Evolutionary conservation across 148 eudicot genomes (phyloP).

Genomic region (Camellia granthamiana): DNA sequence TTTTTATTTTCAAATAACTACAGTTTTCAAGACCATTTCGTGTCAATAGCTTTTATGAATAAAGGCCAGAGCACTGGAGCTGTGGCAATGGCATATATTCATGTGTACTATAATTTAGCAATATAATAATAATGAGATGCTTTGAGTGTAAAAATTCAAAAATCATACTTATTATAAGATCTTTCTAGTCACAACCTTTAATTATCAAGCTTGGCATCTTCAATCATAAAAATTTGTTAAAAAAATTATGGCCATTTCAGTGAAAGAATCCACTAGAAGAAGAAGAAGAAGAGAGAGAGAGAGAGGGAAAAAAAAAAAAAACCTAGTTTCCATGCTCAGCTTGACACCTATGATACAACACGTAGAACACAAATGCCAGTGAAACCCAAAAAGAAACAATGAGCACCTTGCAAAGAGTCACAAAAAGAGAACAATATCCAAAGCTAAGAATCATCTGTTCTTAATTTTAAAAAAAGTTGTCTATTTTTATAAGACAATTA

Average conservation of each 20-base stretch:
- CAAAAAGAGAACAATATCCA: not conserved
- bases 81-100: constrained; percentile 7
- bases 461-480: too few species aligned
- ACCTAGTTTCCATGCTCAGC: constrained; percentile 7
- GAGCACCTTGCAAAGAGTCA: not conserved
- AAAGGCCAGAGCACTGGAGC: constrained; percentile 3
- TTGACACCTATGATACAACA: constrained; percentile 19
- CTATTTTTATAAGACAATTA: too few species aligned
- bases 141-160: constrained; percentile 1
- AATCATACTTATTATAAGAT: not conserved
- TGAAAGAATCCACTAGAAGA: not conserved
- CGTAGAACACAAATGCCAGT: not conserved
- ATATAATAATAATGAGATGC: constrained; percentile 13
- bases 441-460: too few species aligned
- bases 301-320: not conserved
- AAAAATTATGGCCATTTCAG: not conserved
- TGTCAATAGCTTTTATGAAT: not conserved
- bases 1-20: too few species aligned
- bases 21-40: not conserved
- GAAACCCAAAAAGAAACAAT: constrained; percentile 8
- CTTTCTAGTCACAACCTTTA: constrained; percentile 4
- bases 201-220: constrained; percentile 24
- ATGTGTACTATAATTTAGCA: not conserved
- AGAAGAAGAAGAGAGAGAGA: too few species aligned
- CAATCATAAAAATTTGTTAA: constrained; percentile 10